Base-by-base conservation (phyloP, 2,329 filamentous ascomycete species). In the Hymenoscyphus fraxineus region DNA sequence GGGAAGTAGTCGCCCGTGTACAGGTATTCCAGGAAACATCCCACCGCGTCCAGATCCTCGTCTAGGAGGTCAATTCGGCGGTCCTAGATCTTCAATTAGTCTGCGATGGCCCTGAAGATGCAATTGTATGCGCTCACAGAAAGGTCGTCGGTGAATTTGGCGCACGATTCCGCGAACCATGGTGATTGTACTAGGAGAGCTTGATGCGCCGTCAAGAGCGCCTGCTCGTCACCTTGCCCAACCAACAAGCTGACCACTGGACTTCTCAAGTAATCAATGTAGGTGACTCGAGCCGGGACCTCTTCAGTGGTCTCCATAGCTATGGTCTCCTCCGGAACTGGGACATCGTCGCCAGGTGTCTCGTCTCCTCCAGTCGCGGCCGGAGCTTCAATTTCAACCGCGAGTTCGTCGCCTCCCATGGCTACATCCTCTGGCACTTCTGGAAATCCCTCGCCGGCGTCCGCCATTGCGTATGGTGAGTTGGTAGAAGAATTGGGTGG, bases 1-100 rank as follows among this genome's bases (percentile, higher is more conserved):
- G 92, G 91, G 79, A 94, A 96, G 82, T 97, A 95, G 78, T 96
- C 91, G 75, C 85, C 85, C 1, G 90, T 93, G 78, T 96, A 96
- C 61, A 94, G 86, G 76, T 86, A 96, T 76, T 95, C 90, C 71
- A 95, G 84, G 71, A 93, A 91, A 76, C 88, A 92, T 66, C 89
- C 88, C 63, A 92, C 87, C 27, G 91, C 88, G 68, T 92, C 88
- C 57, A 91, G 77, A 71, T 92, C 84, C 70, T 92, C 89, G 68
- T 83, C 78, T 1, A 81, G 74, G 31, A 96, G 87, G 65, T 88
- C 80, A 66, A 97, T 88, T 65, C 86, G 83, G 63, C 88, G 89
- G 69, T 84, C 84, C 83, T 83, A 56, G 32, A 6, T 38, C 9
- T 12, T 19, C n/a, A 19, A 22, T 60, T 35, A 64, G 51, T 58